Evolutionary conservation across 768 basidiomycete species (phyloP).

Genomic region (Auricularia auricula-judae): DNA sequence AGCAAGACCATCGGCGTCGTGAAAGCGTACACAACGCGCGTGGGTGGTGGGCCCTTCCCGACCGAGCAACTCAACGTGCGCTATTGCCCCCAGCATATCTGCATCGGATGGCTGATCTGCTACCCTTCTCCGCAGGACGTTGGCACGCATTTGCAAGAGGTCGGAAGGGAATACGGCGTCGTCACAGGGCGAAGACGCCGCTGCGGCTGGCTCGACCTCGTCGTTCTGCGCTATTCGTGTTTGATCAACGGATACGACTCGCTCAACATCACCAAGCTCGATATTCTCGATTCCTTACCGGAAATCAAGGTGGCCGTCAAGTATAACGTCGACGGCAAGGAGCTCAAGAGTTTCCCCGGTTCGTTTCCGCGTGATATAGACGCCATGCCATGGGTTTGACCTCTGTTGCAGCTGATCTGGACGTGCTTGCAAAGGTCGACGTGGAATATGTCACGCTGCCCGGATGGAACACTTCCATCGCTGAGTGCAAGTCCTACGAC

Average conservation of each 20-base stretch:
- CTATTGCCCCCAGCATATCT: constrained; percentile 14
- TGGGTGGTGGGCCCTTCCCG: constrained; percentile 98
- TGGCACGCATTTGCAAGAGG: constrained; percentile 84
- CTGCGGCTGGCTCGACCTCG: constrained; percentile 96
- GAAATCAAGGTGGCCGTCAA: constrained; percentile 84
- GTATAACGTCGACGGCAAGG: constrained; percentile 65
- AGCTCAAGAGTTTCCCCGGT: constrained; percentile 84
- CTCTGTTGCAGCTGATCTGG: constrained; percentile 60
- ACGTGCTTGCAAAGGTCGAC: constrained; percentile 62
- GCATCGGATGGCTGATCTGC: constrained; percentile 1
- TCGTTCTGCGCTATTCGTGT: constrained; percentile 85
- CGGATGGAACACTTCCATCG: constrained; percentile 83
- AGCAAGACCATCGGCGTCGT: constrained; percentile 86
- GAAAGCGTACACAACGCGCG: constrained; percentile 97
- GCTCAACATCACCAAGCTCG: constrained; percentile 93
- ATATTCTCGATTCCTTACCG: constrained; percentile 71
- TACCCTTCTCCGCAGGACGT: constrained; percentile 37
- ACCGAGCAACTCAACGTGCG: constrained; percentile 82
- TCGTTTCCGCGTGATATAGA: constrained; percentile 15
- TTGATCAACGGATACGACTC: constrained; percentile 92
- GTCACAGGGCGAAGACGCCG: constrained; percentile 89
- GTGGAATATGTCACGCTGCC: constrained; percentile 84
- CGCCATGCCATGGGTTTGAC: background rate
- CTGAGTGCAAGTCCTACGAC: constrained; percentile 47
- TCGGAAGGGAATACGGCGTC: constrained; percentile 83